Percentiles rank a stretch among this genome's conserved stretches.
These are phyloP conservation scores for Porphyrellus sp. DNA, from an alignment of 1,284 basidiomycete species.

Conservation along the genomic window DNA sequence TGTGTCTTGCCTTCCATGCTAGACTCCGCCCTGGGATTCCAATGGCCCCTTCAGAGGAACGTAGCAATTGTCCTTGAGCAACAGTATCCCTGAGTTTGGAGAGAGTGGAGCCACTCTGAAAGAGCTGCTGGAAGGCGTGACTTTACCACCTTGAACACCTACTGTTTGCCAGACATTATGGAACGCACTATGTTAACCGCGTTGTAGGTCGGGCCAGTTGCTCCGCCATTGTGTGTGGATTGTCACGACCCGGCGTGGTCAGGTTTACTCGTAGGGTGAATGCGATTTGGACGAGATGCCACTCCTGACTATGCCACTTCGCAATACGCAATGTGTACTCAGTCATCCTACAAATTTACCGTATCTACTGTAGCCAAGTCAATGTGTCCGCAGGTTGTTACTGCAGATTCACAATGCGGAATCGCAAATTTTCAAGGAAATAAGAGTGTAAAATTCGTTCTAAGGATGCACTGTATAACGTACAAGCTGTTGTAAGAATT, in stretches of 20 bases:
- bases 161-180: neutral
- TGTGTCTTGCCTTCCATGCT: conserved; percentile 67
- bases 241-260: no score
- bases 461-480: conserved; percentile 35
- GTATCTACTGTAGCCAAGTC: no score
- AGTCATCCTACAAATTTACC: no score
- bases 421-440: no score
- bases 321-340: no score
- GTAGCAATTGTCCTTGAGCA: conserved; percentile 57
- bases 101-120: conserved; percentile 51
- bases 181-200: conserved; percentile 26
- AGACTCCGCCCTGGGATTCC: conserved; percentile 66
- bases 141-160: conserved; percentile 35
- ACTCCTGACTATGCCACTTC: no score
- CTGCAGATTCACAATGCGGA: no score
- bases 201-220: conserved; percentile 24
- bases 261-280: no score
- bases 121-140: conserved; percentile 58
- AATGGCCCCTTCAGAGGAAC: conserved; percentile 37
- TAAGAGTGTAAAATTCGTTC: conserved; percentile 20
- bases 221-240: conserved; percentile 22
- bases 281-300: no score
- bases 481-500: conserved; percentile 34
- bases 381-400: no score
- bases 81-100: conserved; percentile 65